phyloP scores from a whole-genome alignment of 2,329 filamentous ascomycete species.

The Escovopsis sp. region DNA sequence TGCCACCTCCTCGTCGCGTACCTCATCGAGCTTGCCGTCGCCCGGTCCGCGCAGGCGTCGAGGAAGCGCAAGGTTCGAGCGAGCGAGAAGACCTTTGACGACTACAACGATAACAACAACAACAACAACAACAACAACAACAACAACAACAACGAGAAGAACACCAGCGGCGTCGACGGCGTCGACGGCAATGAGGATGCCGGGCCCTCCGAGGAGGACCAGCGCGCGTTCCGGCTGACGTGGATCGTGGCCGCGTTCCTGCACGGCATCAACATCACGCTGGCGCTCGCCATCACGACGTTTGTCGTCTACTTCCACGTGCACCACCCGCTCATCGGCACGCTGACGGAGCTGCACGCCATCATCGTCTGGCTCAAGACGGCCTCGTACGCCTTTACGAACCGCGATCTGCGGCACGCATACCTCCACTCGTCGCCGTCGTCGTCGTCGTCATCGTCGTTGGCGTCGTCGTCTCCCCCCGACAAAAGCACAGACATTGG shows the following conservation, averaged over 20 bases:
- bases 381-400: slow-evolving; percentile 90
- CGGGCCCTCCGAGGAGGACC: slow-evolving; percentile 39
- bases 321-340: slow-evolving; percentile 86
- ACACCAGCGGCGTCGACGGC: no score
- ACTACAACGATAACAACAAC: no score
- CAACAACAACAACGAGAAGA: no score
- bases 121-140: no score
- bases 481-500: no score
- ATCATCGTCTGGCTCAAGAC: slow-evolving; percentile 95
- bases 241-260: slow-evolving; percentile 71
- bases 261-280: slow-evolving; percentile 70
- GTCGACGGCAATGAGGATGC: slow-evolving; percentile 30
- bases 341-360: slow-evolving; percentile 77
- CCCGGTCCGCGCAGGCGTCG: slow-evolving; percentile 58
- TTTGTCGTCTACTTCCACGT: slow-evolving; percentile 82
- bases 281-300: slow-evolving; percentile 68
- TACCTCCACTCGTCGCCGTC: slow-evolving; percentile 48
- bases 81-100: no score
- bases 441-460: no score
- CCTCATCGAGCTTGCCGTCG: slow-evolving; percentile 72
- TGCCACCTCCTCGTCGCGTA: slow-evolving; percentile 85
- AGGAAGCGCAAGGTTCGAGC: slow-evolving; percentile 30
- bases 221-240: slow-evolving; percentile 52
- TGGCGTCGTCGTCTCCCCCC: no score
- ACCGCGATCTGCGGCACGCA: slow-evolving; percentile 84